phyloP scores from a whole-genome alignment of 169 alveolate genomes.

The Cryptosporidium muris region DNA sequence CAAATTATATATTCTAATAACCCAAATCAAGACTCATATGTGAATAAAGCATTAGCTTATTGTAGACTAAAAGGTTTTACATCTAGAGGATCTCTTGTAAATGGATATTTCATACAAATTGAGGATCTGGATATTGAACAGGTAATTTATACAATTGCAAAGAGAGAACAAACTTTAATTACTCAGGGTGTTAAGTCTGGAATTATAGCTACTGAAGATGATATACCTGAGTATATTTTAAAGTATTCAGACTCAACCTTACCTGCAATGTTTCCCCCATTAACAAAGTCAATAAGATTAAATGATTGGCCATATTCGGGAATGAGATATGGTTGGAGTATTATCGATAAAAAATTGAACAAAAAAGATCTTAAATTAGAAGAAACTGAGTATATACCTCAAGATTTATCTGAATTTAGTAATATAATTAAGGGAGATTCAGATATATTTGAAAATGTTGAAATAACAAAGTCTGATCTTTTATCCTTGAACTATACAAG shows the following conservation, averaged over 20 bases:
- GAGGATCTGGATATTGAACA: conserved; percentile 26
- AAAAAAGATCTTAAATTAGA: neutral
- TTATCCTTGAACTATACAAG: conserved; percentile 10
- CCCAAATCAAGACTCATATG: conserved; percentile 53
- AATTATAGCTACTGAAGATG: conserved; percentile 3
- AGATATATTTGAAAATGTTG: neutral
- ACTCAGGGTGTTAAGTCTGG: conserved; percentile 33
- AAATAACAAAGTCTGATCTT: conserved; percentile 5
- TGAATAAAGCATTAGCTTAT: conserved; percentile 30
- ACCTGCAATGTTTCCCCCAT: conserved; percentile 62
- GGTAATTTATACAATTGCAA: conserved; percentile 27
- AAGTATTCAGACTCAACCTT: conserved; percentile 6
- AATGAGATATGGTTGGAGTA: conserved; percentile 25
- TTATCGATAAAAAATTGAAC: conserved; percentile 25
- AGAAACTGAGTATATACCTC: neutral
- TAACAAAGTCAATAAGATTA: conserved; percentile 50
- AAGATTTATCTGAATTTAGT: neutral
- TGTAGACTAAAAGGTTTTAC: conserved; percentile 67
- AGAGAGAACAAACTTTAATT: conserved; percentile 34
- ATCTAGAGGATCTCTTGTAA: conserved; percentile 41
- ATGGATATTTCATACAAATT: conserved; percentile 52
- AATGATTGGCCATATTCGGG: conserved; percentile 64
- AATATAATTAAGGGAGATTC: neutral
- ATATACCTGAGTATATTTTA: conserved; percentile 30
- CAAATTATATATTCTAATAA: conserved; percentile 45